Conservation (phyloP, 805 yeast genomes). For the Ascoidea rubescens region DNA sequence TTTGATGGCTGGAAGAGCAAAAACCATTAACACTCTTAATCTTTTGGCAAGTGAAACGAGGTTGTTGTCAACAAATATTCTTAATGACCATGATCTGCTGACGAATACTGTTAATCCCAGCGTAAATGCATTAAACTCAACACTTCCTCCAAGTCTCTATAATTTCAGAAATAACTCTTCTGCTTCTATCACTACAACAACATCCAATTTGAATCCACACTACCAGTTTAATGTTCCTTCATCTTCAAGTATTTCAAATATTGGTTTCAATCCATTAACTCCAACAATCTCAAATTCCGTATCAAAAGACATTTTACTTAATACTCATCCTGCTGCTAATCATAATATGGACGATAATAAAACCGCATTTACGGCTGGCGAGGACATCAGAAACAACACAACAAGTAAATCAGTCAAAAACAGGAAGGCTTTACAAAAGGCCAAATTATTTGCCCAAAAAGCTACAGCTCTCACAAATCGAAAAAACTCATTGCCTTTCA, state of each 20-base stretch:
- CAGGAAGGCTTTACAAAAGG: conserved; percentile 4
- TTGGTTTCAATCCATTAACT: conserved; percentile 9
- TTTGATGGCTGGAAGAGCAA: too few species aligned
- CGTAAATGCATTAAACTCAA: background rate
- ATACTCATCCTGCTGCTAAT: too few species aligned
- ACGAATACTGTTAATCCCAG: too few species aligned
- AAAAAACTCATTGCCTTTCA: conserved; percentile 3
- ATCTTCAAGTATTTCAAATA: conserved; percentile 6
- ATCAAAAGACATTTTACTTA: too few species aligned
- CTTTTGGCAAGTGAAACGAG: background rate
- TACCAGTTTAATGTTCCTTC: background rate
- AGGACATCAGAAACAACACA: too few species aligned
- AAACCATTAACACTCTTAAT: too few species aligned
- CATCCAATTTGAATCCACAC: background rate
- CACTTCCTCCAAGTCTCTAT: background rate
- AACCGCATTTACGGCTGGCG: too few species aligned
- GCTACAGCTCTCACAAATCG: conserved; percentile 1
- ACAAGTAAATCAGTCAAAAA: conserved; percentile 5
- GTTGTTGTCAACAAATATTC: background rate
- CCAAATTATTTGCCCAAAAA: conserved; percentile 5
- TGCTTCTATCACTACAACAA: background rate
- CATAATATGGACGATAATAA: too few species aligned
- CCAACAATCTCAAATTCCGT: conserved; percentile 3
- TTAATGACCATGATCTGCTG: background rate
- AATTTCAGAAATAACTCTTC: too few species aligned